Conservation (phyloP, 2,329 filamentous ascomycete species). For the Clarireedia hainanense region DNA sequence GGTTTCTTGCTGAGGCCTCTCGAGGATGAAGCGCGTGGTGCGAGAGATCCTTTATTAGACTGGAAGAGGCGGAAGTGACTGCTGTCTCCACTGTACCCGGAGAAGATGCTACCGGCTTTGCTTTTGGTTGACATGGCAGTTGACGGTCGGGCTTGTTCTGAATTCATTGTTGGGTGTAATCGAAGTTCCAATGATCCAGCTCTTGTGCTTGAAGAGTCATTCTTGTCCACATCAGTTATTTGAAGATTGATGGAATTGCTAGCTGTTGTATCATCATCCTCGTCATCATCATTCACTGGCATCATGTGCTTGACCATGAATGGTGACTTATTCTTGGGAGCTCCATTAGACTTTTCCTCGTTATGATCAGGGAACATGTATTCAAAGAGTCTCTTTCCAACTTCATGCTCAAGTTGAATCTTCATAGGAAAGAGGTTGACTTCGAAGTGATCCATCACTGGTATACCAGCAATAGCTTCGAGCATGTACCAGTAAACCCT, state of each 20-base stretch:
- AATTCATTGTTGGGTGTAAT: slow-evolving; percentile 72
- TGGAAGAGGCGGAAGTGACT: slow-evolving; percentile 38
- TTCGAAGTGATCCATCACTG: slow-evolving; percentile 94
- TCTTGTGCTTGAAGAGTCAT: slow-evolving; percentile 49
- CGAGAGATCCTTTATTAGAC: slow-evolving; percentile 25
- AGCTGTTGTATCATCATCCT: slow-evolving; percentile 30
- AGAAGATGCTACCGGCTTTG: slow-evolving; percentile 22
- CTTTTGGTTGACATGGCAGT: slow-evolving; percentile 18
- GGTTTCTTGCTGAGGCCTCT: slow-evolving; percentile 25
- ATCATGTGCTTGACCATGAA: slow-evolving; percentile 48
- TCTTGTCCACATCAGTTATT: slow-evolving; percentile 32
- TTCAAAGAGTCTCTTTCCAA: slow-evolving; percentile 88
- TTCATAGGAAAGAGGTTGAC: slow-evolving; percentile 89
- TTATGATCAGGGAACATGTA: slow-evolving; percentile 89
- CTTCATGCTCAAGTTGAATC: slow-evolving; percentile 85
- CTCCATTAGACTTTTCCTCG: slow-evolving; percentile 25
- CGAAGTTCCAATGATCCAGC: slow-evolving; percentile 73
- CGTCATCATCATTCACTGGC: slow-evolving; percentile 30
- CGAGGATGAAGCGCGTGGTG: slow-evolving; percentile 12
- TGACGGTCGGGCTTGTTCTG: slow-evolving; percentile 32
- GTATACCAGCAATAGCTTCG: slow-evolving; percentile 94
- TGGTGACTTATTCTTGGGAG: slow-evolving; percentile 51
- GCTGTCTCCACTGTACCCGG: slow-evolving; percentile 24
- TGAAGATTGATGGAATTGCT: slow-evolving; percentile 13
- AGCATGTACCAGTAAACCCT: slow-evolving; percentile 97